These are phyloP conservation scores for Apiospora rasikravindrae DNA, from an alignment of 2,329 filamentous ascomycete species.

Conservation along the genomic window DNA sequence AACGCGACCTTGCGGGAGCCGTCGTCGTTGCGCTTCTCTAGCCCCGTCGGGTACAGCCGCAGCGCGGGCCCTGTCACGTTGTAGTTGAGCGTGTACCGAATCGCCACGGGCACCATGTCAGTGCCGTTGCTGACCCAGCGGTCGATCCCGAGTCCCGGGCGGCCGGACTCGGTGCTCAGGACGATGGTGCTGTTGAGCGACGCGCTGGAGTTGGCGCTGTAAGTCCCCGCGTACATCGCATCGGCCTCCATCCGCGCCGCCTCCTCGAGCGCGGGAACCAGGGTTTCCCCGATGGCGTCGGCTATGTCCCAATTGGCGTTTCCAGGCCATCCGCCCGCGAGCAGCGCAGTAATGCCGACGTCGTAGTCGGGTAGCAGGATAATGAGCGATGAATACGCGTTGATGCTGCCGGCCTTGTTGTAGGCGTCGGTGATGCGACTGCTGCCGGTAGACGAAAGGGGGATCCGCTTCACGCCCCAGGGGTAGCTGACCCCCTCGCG, in stretches of 20 bases:
- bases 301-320: conserved; percentile 39
- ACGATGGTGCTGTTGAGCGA: conserved; percentile 21
- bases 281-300: conserved; percentile 30
- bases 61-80: conserved; percentile 23
- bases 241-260: conserved; percentile 32
- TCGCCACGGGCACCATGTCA: conserved; percentile 32
- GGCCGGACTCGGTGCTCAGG: conserved; percentile 30
- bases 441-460: conserved; percentile 21
- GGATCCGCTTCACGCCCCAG: conserved; percentile 49
- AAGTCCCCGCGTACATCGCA: conserved; percentile 31
- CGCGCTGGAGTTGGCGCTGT: conserved; percentile 18
- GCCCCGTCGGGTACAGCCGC: conserved; percentile 37
- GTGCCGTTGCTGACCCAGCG: conserved; percentile 36
- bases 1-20: conserved; percentile 29
- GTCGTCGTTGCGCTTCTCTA: conserved; percentile 27
- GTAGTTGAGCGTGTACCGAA: conserved; percentile 33
- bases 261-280: conserved; percentile 35
- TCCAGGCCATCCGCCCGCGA: conserved; percentile 29
- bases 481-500: conserved; percentile 46
- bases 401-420: conserved; percentile 38
- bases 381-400: conserved; percentile 34
- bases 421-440: conserved; percentile 37
- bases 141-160: conserved; percentile 34
- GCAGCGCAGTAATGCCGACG: conserved; percentile 33
- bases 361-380: conserved; percentile 38